Conservation (phyloP, 495 filamentous ascomycete species). For the Barbatosphaeria neglecta region DNA sequence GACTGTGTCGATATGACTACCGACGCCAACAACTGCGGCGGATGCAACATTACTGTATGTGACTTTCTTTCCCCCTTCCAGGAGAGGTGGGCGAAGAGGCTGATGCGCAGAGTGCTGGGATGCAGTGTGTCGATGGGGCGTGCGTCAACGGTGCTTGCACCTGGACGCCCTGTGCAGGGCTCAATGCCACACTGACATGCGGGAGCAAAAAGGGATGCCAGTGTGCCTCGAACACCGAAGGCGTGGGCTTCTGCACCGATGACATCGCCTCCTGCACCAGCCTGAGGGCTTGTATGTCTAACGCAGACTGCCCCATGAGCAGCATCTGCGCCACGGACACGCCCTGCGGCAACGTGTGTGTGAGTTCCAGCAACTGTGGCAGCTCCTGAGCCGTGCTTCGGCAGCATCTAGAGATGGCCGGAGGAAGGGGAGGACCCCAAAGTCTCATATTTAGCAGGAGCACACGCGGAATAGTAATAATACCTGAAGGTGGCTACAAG, state of each 20-base stretch:
- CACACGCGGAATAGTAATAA: no score
- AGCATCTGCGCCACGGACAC: not conserved
- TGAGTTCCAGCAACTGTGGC: not conserved
- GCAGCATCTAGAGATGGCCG: no score
- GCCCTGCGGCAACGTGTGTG: not conserved
- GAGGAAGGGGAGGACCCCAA: not conserved
- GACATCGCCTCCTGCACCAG: not conserved
- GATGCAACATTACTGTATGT: conserved; percentile 1
- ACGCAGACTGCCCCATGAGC: not conserved
- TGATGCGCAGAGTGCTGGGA: no score
- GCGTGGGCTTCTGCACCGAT: not conserved
- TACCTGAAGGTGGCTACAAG: not conserved
- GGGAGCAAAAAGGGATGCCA: not conserved
- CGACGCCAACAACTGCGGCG: conserved; percentile 3
- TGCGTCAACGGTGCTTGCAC: not conserved
- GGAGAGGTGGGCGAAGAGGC: not conserved
- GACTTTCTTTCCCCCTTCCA: not conserved
- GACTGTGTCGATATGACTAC: conserved; percentile 5
- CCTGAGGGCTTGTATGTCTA: not conserved
- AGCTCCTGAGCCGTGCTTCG: not conserved
- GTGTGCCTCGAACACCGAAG: not conserved
- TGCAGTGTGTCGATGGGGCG: not conserved
- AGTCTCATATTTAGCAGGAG: no score
- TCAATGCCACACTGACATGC: not conserved
- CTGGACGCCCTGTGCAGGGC: not conserved